Percentiles rank a stretch among this genome's conserved stretches.
Evolutionary conservation across 805 yeast species (phyloP).

Genomic region (Grigorovia yakushimaensis): DNA sequence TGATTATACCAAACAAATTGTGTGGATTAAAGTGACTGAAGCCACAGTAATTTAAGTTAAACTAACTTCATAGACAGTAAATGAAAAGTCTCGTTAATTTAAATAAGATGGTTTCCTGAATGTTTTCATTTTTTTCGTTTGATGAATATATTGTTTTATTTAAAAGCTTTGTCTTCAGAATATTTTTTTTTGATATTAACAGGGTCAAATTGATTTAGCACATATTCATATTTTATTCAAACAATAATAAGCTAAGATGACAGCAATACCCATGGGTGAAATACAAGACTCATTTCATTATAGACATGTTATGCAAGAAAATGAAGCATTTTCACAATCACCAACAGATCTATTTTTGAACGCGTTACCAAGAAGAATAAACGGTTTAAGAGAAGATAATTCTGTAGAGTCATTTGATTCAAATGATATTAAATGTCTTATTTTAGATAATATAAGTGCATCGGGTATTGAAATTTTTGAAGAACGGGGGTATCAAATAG

Average conservation of each 20-base stretch:
- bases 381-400: conserved; percentile 40
- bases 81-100: background rate
- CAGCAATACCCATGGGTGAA: background rate
- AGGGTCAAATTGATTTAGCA: background rate
- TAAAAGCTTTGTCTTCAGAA: background rate
- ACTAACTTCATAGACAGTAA: too few relatives aligned
- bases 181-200: too few relatives aligned
- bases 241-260: background rate
- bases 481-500: conserved; percentile 92
- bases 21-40: background rate
- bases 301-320: background rate
- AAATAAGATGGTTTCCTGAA: background rate
- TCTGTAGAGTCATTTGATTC: conserved; percentile 90
- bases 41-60: background rate
- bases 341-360: conserved; percentile 63
- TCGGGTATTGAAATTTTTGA: conserved; percentile 80
- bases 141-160: background rate
- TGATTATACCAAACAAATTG: background rate
- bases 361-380: conserved; percentile 33
- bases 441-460: conserved; percentile 84
- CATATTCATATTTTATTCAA: too few relatives aligned
- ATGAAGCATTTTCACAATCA: conserved; percentile 39
- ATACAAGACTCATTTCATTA: background rate
- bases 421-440: conserved; percentile 82
- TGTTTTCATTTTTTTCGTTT: background rate